Evolutionary conservation across 768 basidiomycete genomes (phyloP).

Genomic region (Leucocoprinus sp.): DNA sequence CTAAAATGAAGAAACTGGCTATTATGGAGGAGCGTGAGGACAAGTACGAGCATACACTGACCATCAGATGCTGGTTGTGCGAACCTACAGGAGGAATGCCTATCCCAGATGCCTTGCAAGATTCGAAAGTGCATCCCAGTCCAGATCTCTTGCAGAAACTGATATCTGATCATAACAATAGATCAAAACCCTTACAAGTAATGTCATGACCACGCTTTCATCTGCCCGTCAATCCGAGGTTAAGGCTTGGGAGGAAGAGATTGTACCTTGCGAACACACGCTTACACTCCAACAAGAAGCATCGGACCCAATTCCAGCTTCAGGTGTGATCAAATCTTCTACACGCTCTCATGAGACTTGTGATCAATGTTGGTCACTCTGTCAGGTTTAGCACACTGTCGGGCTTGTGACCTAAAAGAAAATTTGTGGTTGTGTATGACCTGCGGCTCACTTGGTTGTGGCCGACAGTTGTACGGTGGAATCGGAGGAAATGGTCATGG

Average conservation of each 20-base stretch:
- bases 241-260: constrained; percentile 97
- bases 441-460: constrained; percentile 87
- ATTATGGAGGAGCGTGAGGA: constrained; percentile 86
- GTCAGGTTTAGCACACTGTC: constrained; percentile 73
- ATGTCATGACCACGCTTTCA: constrained; percentile 73
- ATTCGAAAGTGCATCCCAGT: constrained; percentile 24
- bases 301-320: constrained; percentile 40
- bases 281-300: constrained; percentile 35
- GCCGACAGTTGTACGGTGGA: constrained; percentile 77
- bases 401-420: constrained; percentile 74
- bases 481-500: constrained; percentile 86
- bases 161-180: constrained; percentile 16
- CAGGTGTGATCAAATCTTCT: constrained; percentile 28
- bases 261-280: constrained; percentile 77
- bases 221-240: constrained; percentile 92
- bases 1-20: constrained; percentile 84
- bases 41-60: constrained; percentile 62
- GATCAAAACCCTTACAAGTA: constrained; percentile 51
- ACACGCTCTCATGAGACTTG: background rate
- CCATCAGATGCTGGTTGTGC: constrained; percentile 73
- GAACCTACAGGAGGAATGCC: constrained; percentile 40
- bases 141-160: constrained; percentile 1
- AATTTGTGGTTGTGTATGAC: constrained; percentile 95
- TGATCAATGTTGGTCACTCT: background rate
- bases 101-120: constrained; percentile 29